Percentiles rank a stretch among this genome's conserved stretches.
phyloP scores from a whole-genome alignment of 2,329 filamentous ascomycete species.

The Verticillium tricorpus region DNA sequence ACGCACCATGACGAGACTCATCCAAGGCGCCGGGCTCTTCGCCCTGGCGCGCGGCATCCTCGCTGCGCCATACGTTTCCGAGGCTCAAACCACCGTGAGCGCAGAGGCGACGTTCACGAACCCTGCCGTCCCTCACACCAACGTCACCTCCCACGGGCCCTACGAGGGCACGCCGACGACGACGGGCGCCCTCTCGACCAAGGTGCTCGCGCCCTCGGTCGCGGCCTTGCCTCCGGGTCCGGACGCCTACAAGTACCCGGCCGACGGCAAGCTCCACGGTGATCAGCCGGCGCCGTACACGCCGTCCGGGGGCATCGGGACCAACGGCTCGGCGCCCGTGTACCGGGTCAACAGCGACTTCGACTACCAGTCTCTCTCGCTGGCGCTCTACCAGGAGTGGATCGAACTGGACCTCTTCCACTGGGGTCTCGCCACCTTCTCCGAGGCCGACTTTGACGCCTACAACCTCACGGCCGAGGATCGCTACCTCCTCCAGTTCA shows the following conservation, averaged over 20 bases:
- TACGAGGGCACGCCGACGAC: constrained; percentile 62
- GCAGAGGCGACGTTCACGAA: constrained; percentile 21
- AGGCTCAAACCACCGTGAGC: constrained; percentile 28
- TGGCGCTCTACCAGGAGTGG: constrained; percentile 78
- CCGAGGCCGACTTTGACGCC: constrained; percentile 62
- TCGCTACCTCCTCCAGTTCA: constrained; percentile 67
- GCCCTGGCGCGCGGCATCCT: constrained; percentile 11
- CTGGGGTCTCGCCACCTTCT: constrained; percentile 67
- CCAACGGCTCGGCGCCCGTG: constrained; percentile 70
- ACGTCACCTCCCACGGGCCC: constrained; percentile 64
- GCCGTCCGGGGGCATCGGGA: constrained; percentile 69
- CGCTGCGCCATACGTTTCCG: constrained; percentile 29
- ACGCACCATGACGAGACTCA: background rate
- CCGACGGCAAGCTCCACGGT: constrained; percentile 64
- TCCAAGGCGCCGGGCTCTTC: constrained; percentile 10
- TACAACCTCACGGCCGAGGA: constrained; percentile 67
- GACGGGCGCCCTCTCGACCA: constrained; percentile 62
- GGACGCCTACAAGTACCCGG: constrained; percentile 65
- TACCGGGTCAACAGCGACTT: constrained; percentile 79
- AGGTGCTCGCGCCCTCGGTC: constrained; percentile 53
- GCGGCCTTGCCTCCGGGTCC: constrained; percentile 51
- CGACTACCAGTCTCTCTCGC: constrained; percentile 71
- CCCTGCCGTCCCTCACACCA: constrained; percentile 34
- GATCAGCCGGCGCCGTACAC: constrained; percentile 67
- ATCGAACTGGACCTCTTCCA: constrained; percentile 83